These are phyloP conservation scores for Cordyceps cateniannulata DNA, from an alignment of 2,329 filamentous ascomycete species.

Conservation along the genomic window DNA sequence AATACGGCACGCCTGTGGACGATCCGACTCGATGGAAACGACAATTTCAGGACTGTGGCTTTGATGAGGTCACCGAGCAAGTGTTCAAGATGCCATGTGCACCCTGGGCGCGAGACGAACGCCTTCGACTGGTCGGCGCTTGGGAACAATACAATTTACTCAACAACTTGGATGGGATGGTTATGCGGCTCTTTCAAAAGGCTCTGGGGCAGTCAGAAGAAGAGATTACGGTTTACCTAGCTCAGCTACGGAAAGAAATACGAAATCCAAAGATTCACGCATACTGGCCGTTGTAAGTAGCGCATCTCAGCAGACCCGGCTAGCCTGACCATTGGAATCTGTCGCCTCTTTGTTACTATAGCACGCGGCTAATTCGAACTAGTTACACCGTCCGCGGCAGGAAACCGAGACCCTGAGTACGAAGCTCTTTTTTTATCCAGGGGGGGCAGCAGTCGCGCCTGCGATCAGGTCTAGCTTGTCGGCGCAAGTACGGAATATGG, in stretches of 20 bases:
- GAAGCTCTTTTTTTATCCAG: too few relatives aligned
- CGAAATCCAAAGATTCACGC: conserved; percentile 23
- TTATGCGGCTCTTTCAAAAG: conserved; percentile 27
- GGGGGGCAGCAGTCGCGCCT: too few relatives aligned
- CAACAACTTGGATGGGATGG: conserved; percentile 23
- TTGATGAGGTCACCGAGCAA: conserved; percentile 39
- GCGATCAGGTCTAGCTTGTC: too few relatives aligned
- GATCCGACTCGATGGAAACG: conserved; percentile 21
- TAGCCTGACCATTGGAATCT: too few relatives aligned
- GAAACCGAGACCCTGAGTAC: too few relatives aligned
- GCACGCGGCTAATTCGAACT: not conserved
- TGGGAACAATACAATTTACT: conserved; percentile 19
- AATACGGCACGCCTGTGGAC: conserved; percentile 23
- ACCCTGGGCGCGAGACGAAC: conserved; percentile 41
- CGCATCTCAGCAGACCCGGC: too few relatives aligned
- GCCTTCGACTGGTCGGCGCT: conserved; percentile 41
- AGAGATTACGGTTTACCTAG: conserved; percentile 23
- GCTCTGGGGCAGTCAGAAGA: conserved; percentile 24
- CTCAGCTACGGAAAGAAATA: conserved; percentile 24
- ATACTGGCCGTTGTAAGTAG: conserved; percentile 27
- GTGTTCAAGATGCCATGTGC: conserved; percentile 41
- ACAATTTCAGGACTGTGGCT: conserved; percentile 43
- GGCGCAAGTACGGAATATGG: too few relatives aligned
- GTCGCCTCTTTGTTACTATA: too few relatives aligned
- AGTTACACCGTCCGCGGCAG: not conserved